These are phyloP conservation scores for Citrus unshiu DNA, from an alignment of 345 rosid genomes.

Conservation along the genomic window DNA sequence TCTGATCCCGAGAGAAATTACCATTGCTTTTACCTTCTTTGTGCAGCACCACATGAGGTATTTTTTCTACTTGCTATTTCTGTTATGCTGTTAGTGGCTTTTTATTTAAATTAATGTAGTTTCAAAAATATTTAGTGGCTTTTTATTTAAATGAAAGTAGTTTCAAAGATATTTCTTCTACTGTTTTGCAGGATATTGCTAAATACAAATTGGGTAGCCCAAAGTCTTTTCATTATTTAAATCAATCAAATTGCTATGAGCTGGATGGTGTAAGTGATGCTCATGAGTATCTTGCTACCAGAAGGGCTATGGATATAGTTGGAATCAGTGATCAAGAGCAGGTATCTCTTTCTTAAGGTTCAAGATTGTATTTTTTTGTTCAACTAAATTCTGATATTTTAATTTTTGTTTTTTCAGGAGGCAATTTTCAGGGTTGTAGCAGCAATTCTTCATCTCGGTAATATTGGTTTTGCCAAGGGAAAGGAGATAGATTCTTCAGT, in stretches of 20 bases:
- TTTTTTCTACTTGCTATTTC: constrained; percentile 2
- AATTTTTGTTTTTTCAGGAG: constrained; percentile 47
- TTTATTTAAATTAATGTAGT: not conserved
- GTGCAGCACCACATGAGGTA: constrained; percentile 94
- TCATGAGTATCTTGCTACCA: constrained; percentile 76
- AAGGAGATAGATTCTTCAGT: constrained; percentile 81
- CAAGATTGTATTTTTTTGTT: not conserved
- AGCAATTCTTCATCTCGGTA: constrained; percentile 90
- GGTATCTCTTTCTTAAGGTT: constrained; percentile 27
- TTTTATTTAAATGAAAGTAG: not conserved
- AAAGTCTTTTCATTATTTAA: constrained; percentile 67
- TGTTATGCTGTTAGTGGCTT: not conserved
- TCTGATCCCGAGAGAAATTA: constrained; percentile 89
- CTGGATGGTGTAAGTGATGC: constrained; percentile 83
- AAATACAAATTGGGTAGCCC: constrained; percentile 63
- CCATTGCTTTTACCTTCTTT: constrained; percentile 93
- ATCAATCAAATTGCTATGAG: constrained; percentile 74
- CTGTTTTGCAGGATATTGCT: constrained; percentile 52
- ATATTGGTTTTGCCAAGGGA: constrained; percentile 73
- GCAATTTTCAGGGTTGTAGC: constrained; percentile 90
- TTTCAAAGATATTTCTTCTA: not conserved
- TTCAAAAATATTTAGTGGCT: not conserved
- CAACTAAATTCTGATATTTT: constrained; percentile 27
- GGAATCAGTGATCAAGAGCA: constrained; percentile 73
- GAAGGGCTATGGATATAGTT: constrained; percentile 92